phyloP scores from a whole-genome alignment of 1,284 basidiomycete species.

The Tilletiopsis washingtonensis region DNA sequence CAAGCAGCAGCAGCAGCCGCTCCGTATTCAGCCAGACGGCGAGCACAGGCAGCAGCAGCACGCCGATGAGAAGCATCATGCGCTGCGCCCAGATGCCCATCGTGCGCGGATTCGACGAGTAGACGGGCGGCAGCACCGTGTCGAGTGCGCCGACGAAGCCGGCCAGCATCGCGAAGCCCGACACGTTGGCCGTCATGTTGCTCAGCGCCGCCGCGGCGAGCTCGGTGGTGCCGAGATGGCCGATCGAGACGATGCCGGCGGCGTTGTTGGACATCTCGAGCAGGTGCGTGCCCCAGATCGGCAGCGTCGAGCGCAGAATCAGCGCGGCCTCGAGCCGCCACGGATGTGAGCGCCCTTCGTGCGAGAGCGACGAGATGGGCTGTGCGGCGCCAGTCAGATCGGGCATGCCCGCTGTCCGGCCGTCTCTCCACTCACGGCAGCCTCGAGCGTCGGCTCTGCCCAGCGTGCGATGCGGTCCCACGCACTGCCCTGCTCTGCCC shows the following conservation, averaged over 20 bases:
- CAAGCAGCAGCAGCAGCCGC: slow-evolving; percentile 64
- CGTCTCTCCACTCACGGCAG: too few relatives aligned
- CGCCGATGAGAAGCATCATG: slow-evolving; percentile 58
- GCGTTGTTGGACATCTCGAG: slow-evolving; percentile 42
- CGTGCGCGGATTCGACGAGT: slow-evolving; percentile 73
- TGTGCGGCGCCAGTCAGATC: too few relatives aligned
- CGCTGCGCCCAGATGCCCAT: slow-evolving; percentile 86
- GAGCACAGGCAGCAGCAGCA: slow-evolving; percentile 23
- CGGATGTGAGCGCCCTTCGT: too few relatives aligned
- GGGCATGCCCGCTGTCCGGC: too few relatives aligned
- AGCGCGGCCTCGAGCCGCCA: too few relatives aligned
- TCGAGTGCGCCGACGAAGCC: slow-evolving; percentile 77
- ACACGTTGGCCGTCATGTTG: slow-evolving; percentile 44
- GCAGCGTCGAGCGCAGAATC: too few relatives aligned
- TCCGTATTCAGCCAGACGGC: slow-evolving; percentile 71
- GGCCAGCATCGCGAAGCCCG: slow-evolving; percentile 39
- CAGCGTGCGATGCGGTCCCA: too few relatives aligned
- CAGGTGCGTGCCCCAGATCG: slow-evolving; percentile 40
- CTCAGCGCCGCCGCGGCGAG: slow-evolving; percentile 41
- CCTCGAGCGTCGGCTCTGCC: too few relatives aligned
- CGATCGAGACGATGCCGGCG: slow-evolving; percentile 40
- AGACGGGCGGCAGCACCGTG: slow-evolving; percentile 80
- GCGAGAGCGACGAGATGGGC: too few relatives aligned
- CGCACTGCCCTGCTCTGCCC: too few relatives aligned
- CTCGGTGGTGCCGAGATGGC: slow-evolving; percentile 41